These are phyloP conservation scores for Fusarium sterilihyphosum DNA, from an alignment of 2,329 filamentous ascomycete genomes.

Conservation along the genomic window DNA sequence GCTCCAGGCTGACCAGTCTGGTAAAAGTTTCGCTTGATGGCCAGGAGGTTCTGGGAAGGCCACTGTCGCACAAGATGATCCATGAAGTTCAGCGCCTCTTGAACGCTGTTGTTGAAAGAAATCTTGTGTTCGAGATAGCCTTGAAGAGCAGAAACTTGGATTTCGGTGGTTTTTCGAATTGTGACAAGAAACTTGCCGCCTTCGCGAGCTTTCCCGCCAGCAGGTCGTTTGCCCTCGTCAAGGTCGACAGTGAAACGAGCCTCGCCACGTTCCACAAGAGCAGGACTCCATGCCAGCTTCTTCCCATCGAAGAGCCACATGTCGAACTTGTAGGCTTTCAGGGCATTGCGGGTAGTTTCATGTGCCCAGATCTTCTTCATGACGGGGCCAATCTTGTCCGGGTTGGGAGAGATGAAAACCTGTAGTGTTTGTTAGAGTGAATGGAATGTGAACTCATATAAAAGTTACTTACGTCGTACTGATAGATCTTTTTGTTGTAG, in stretches of 20 bases:
- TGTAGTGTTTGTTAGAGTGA: constrained; percentile 46
- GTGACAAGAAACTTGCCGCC: constrained; percentile 67
- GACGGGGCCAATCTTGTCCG: constrained; percentile 69
- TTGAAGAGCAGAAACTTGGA: constrained; percentile 74
- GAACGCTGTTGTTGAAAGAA: constrained; percentile 71
- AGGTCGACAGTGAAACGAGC: constrained; percentile 74
- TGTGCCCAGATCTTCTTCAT: constrained; percentile 82
- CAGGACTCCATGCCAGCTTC: constrained; percentile 80
- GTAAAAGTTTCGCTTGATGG: constrained; percentile 89
- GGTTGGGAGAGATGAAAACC: constrained; percentile 72
- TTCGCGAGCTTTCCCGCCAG: constrained; percentile 45
- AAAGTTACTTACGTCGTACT: constrained; percentile 79
- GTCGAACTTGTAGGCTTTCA: constrained; percentile 58
- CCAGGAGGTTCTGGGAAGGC: constrained; percentile 73
- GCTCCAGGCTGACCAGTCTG: constrained; percentile 58
- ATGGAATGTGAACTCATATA: neutral
- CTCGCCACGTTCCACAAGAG: constrained; percentile 57
- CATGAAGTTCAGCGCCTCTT: constrained; percentile 88
- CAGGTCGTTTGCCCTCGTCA: constrained; percentile 69
- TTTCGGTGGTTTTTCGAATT: constrained; percentile 71
- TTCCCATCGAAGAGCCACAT: constrained; percentile 83
- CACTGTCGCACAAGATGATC: constrained; percentile 87
- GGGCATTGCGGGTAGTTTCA: constrained; percentile 62
- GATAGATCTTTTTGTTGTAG: constrained; percentile 72
- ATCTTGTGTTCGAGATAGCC: constrained; percentile 71